Conservation (phyloP, 2,329 filamentous ascomycete species). For the Neonectria neomacrospora region DNA sequence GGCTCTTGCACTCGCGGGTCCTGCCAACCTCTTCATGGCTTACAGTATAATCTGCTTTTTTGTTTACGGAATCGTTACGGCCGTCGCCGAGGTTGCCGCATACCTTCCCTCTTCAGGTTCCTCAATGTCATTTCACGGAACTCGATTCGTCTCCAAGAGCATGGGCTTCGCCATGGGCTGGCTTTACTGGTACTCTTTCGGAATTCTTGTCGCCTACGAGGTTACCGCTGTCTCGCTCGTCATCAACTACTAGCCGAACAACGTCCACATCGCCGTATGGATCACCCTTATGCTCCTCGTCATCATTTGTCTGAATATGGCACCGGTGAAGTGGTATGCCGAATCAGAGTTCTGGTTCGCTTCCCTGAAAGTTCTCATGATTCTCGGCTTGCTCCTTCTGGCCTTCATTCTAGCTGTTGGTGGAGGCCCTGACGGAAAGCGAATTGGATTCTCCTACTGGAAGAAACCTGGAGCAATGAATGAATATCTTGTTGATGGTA, state of each 20-base stretch:
- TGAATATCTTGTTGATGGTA: conserved; percentile 67
- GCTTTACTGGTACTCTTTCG: conserved; percentile 28
- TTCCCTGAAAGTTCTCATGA: conserved; percentile 23
- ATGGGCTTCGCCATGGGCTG: conserved; percentile 25
- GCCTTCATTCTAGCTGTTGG: conserved; percentile 53
- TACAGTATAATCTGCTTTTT: conserved; percentile 24
- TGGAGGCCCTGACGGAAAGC: conserved; percentile 75
- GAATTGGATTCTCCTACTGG: conserved; percentile 74
- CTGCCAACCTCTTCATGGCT: conserved; percentile 14
- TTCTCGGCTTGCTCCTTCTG: conserved; percentile 19
- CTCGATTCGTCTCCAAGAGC: conserved; percentile 18
- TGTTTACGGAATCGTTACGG: conserved; percentile 25
- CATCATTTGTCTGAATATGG: conserved; percentile 13
- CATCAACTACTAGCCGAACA: conserved; percentile 22
- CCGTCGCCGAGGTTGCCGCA: conserved; percentile 19
- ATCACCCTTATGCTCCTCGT: conserved; percentile 21
- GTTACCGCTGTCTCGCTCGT: conserved; percentile 16
- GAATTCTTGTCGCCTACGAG: conserved; percentile 24
- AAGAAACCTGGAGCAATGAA: conserved; percentile 73
- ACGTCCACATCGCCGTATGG: conserved; percentile 16
- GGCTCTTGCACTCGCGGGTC: conserved; percentile 14
- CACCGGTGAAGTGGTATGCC: conserved; percentile 15
- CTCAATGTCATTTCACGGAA: conserved; percentile 22
- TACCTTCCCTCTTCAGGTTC: conserved; percentile 16
- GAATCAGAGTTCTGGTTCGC: conserved; percentile 28